These are phyloP conservation scores for Apiospora hydei DNA, from an alignment of 2,329 filamentous ascomycete species.

Conservation along the genomic window DNA sequence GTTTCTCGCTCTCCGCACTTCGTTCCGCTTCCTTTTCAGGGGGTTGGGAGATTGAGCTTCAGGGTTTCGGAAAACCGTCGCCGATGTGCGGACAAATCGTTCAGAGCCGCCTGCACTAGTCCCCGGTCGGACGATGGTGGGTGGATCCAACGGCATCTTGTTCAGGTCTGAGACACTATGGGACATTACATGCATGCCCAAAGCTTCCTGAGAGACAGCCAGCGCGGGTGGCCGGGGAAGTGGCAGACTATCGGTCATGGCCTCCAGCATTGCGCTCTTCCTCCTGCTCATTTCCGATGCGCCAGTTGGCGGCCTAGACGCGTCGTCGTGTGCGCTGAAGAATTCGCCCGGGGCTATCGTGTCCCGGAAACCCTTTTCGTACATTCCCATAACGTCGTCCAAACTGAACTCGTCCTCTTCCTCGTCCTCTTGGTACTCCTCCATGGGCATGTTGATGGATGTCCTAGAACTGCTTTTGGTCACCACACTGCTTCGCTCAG, in stretches of 20 bases:
- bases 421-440: slow-evolving; percentile 49
- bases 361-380: slow-evolving; percentile 67
- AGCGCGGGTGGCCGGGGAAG: slow-evolving; percentile 31
- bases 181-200: not conserved
- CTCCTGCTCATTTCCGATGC: slow-evolving; percentile 48
- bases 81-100: slow-evolving; percentile 45
- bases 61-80: slow-evolving; percentile 46
- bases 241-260: slow-evolving; percentile 46
- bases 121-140: slow-evolving; percentile 21
- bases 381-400: slow-evolving; percentile 75
- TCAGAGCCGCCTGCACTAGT: slow-evolving; percentile 28
- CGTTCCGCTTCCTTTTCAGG: slow-evolving; percentile 1
- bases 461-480: slow-evolving; percentile 80
- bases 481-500: slow-evolving; percentile 81
- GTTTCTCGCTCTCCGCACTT: slow-evolving; percentile 44
- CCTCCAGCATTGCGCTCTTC: slow-evolving; percentile 49
- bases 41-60: slow-evolving; percentile 41
- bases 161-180: slow-evolving; percentile 17
- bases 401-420: slow-evolving; percentile 66
- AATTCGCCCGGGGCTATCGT: slow-evolving; percentile 48
- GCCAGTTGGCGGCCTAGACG: slow-evolving; percentile 47
- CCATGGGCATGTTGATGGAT: slow-evolving; percentile 59
- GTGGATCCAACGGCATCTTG: not conserved
- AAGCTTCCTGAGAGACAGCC: slow-evolving; percentile 5
- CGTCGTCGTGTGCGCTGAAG: slow-evolving; percentile 40